Conservation (phyloP, 2,329 filamentous ascomycete genomes). For the Pseudogymnoascus sp. region DNA sequence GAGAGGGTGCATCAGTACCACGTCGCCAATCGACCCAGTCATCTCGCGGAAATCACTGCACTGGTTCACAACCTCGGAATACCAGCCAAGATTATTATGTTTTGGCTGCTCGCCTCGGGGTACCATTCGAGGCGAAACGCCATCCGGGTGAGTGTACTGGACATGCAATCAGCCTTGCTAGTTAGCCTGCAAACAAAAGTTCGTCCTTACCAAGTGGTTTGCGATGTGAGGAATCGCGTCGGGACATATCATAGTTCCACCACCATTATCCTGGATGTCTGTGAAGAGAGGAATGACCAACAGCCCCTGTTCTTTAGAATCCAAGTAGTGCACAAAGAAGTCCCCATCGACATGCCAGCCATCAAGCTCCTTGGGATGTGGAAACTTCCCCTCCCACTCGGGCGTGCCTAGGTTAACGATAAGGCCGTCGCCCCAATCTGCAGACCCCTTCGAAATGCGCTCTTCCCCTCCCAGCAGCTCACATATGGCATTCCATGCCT, state of each 20-base stretch:
- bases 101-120: slow-evolving; percentile 42
- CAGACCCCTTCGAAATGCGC: slow-evolving; percentile 40
- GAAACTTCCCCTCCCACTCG: slow-evolving; percentile 42
- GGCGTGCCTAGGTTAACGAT: slow-evolving; percentile 62
- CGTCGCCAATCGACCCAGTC: slow-evolving; percentile 45
- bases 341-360: slow-evolving; percentile 66
- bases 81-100: slow-evolving; percentile 28
- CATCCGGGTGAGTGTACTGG: slow-evolving; percentile 51
- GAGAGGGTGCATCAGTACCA: slow-evolving; percentile 46
- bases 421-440: slow-evolving; percentile 59
- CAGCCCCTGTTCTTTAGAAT: slow-evolving; percentile 61
- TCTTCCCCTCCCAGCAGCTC: slow-evolving; percentile 59
- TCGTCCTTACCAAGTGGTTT: slow-evolving; percentile 38
- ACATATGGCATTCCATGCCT: slow-evolving; percentile 60
- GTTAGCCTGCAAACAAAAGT: neutral
- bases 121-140: slow-evolving; percentile 59
- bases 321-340: slow-evolving; percentile 66
- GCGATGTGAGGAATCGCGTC: slow-evolving; percentile 52
- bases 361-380: slow-evolving; percentile 45
- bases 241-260: slow-evolving; percentile 59
- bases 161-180: neutral
- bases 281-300: slow-evolving; percentile 62
- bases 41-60: slow-evolving; percentile 43
- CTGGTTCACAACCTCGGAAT: slow-evolving; percentile 28
- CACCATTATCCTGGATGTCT: slow-evolving; percentile 52